Conservation (phyloP, 495 filamentous ascomycete species). For the Penicillium tannophilum region DNA sequence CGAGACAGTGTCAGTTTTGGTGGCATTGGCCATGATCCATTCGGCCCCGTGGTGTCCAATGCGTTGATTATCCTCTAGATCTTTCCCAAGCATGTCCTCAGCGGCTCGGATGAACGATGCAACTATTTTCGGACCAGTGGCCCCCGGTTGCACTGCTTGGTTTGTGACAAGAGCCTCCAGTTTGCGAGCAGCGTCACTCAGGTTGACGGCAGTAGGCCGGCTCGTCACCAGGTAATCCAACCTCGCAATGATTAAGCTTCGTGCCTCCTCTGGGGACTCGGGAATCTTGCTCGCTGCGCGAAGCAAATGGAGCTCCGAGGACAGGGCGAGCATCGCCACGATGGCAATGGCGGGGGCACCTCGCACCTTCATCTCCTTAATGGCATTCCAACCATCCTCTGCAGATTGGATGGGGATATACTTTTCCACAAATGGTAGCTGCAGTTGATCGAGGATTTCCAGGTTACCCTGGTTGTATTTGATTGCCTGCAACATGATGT, state of each 20-base stretch:
- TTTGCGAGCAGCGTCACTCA: conserved; percentile 83
- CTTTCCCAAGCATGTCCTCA: conserved; percentile 84
- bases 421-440: conserved; percentile 80
- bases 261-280: conserved; percentile 57
- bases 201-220: conserved; percentile 91
- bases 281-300: conserved; percentile 27
- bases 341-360: conserved; percentile 97
- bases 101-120: conserved; percentile 73
- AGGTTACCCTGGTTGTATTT: conserved; percentile 77
- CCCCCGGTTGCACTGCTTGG: conserved; percentile 32
- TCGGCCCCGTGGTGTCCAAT: conserved; percentile 83
- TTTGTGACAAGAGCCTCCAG: conserved; percentile 60
- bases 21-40: conserved; percentile 67
- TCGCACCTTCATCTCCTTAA: conserved; percentile 90
- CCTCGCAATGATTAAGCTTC: conserved; percentile 66
- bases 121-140: conserved; percentile 52
- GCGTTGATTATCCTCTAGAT: conserved; percentile 78
- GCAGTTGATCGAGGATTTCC: conserved; percentile 85
- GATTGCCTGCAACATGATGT: conserved; percentile 73
- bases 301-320: conserved; percentile 53
- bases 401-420: conserved; percentile 74
- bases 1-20: conserved; percentile 50
- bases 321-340: conserved; percentile 85
- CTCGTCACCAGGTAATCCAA: conserved; percentile 84
- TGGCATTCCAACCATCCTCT: conserved; percentile 88